Percentiles rank a stretch among this genome's conserved stretches.
phyloP scores from a whole-genome alignment of 2,329 filamentous ascomycete species.

The Gnomoniopsis smithogilvyi region DNA sequence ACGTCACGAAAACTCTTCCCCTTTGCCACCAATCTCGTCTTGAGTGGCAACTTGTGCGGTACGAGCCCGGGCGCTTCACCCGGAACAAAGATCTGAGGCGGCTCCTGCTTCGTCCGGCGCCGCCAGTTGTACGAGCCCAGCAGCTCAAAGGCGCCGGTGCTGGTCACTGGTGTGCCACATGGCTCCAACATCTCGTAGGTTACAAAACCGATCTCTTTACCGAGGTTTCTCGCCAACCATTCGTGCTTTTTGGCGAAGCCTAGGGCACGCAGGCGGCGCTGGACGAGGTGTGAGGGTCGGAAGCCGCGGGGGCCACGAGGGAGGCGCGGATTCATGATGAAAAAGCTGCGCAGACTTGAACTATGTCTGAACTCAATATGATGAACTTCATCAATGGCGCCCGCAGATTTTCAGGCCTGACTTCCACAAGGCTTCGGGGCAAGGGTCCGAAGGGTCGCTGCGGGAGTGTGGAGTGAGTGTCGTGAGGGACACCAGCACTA shows the following conservation, averaged over 20 bases:
- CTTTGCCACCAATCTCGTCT: background rate
- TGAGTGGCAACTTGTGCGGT: background rate
- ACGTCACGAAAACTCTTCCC: background rate
- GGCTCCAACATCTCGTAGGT: background rate
- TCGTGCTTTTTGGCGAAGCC: conserved; percentile 2
- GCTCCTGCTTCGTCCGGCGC: background rate
- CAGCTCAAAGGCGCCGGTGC: conserved; percentile 7
- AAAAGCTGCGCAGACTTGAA: background rate
- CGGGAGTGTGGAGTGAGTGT: too few species aligned
- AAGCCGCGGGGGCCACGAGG: background rate
- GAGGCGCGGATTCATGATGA: background rate
- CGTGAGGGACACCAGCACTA: too few species aligned
- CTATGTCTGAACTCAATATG: background rate
- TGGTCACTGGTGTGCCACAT: conserved; percentile 6
- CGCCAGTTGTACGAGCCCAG: conserved; percentile 17
- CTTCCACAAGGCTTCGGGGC: too few species aligned
- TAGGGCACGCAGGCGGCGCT: conserved; percentile 8
- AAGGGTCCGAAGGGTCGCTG: too few species aligned
- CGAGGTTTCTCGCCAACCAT: conserved; percentile 11
- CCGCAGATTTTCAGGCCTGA: too few species aligned
- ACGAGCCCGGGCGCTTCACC: conserved; percentile 9
- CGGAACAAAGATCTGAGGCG: conserved; percentile 11
- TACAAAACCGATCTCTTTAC: background rate
- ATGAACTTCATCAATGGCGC: too few species aligned
- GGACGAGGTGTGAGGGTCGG: background rate